Evolutionary conservation across 2,329 filamentous ascomycete genomes (phyloP).

Genomic region (Phaeophleospora eucalypticola): DNA sequence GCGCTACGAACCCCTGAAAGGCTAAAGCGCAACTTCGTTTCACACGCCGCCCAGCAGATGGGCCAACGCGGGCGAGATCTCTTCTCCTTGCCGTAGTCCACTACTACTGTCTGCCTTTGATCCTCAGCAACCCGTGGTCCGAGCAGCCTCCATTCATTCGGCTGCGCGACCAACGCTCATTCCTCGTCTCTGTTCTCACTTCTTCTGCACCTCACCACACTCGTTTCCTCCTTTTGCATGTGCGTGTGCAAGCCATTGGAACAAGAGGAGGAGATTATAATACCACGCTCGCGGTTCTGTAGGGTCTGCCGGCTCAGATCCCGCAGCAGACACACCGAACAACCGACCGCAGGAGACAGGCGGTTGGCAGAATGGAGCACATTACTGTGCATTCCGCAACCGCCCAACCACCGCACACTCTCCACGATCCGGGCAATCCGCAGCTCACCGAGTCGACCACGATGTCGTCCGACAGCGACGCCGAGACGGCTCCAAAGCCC

Average conservation of each 20-base stretch:
- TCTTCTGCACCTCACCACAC: background rate
- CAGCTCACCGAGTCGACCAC: too few species aligned
- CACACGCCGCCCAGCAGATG: background rate
- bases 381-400: background rate
- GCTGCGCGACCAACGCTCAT: background rate
- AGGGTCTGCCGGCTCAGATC: background rate
- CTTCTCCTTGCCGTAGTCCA: too few species aligned
- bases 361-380: background rate
- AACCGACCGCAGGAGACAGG: background rate
- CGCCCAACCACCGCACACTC: background rate
- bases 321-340: too few species aligned
- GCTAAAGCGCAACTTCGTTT: background rate
- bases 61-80: background rate
- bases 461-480: background rate
- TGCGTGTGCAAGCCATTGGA: background rate
- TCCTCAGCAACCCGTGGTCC: background rate
- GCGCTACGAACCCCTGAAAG: background rate
- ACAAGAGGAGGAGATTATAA: background rate
- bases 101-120: background rate
- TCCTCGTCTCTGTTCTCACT: background rate
- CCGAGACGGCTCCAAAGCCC: background rate
- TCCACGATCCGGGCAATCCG: background rate
- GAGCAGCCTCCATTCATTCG: background rate
- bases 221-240: background rate
- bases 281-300: background rate